Evolutionary conservation across 2,329 filamentous ascomycete genomes (phyloP), one percentile per base, ranked within the genome.

Genomic region (Endothia cerciana): DNA sequence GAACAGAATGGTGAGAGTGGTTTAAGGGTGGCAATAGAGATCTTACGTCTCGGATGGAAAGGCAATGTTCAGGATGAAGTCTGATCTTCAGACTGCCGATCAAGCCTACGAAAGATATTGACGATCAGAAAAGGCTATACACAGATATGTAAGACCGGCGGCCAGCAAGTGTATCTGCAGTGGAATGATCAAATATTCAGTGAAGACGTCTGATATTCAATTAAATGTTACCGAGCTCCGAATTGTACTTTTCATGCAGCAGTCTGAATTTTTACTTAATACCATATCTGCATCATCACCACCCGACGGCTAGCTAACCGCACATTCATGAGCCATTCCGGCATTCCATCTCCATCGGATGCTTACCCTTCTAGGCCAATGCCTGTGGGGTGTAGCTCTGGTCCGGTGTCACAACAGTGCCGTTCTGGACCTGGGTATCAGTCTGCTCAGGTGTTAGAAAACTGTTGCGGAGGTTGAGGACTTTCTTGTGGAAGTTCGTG

Each of bases 381-480:
- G 62, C 43, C 56, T 65, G 63, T 5, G 66, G 66, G 30, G 78
- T 69, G 71, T 82, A 83, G 73, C 76, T 78, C 77, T 81, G 78
- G 75, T 86, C 79, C 25, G 83, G 83, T 62, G 74, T 78, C 69
- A 85, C 83, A 45, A 78, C 77, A 62, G 77, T 72, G 59, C 80
- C 82, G 51, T 69, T 73, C 13, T 72, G 74, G 28, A 87, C 76
- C 76, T 85, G 78, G 61, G 76, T 77, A 71, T 87, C 85, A 71
- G 79, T 83, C 57, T 59, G 15, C 13, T n/a, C n/a, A 28, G n/a
- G n/a, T n/a, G 57, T 59, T 30, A 59, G 57, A 25, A n/a, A 10
- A 2, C 33, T 25, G n/a, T 13, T 58, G n/a, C 30, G 2, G n/a
- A 5, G 53, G n/a, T 25, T 7, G 30, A n/a, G 36, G 36, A 5